These are phyloP conservation scores for Schwanniomyces vanrijiae DNA, from an alignment of 805 yeast species.

Conservation along the genomic window DNA sequence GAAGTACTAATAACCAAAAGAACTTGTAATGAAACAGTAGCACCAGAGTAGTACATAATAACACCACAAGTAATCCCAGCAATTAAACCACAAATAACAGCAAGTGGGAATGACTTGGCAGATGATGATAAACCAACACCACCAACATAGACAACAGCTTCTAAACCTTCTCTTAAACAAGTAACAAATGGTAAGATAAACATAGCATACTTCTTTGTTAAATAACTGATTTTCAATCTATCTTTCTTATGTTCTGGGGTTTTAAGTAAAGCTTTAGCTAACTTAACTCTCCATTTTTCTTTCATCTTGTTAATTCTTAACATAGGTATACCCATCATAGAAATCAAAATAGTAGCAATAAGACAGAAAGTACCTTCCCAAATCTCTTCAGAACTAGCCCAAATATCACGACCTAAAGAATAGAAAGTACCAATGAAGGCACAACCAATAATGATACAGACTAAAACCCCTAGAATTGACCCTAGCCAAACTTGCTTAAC, in stretches of 20 bases:
- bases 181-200: slow-evolving; percentile 88
- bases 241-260: slow-evolving; percentile 50
- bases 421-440: slow-evolving; percentile 95
- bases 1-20: slow-evolving; percentile 87
- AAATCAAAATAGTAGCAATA: slow-evolving; percentile 85
- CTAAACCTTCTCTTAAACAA: slow-evolving; percentile 90
- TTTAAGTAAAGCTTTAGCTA: slow-evolving; percentile 78
- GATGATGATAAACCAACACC: slow-evolving; percentile 41
- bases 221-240: slow-evolving; percentile 39
- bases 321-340: slow-evolving; percentile 96
- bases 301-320: slow-evolving; percentile 94
- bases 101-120: slow-evolving; percentile 77
- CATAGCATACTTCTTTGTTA: slow-evolving; percentile 73
- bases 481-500: slow-evolving; percentile 89
- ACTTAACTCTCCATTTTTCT: slow-evolving; percentile 94
- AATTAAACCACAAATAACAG: slow-evolving; percentile 83
- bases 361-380: slow-evolving; percentile 97
- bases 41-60: slow-evolving; percentile 77
- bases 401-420: slow-evolving; percentile 74
- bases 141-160: slow-evolving; percentile 46
- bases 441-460: slow-evolving; percentile 85
- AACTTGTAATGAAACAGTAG: slow-evolving; percentile 77
- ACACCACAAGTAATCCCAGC: slow-evolving; percentile 77
- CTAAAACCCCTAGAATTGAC: slow-evolving; percentile 63
- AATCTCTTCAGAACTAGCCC: slow-evolving; percentile 84